phyloP scores from a whole-genome alignment of 140 eudicot genomes.

The Ambrosia hybrid region DNA sequence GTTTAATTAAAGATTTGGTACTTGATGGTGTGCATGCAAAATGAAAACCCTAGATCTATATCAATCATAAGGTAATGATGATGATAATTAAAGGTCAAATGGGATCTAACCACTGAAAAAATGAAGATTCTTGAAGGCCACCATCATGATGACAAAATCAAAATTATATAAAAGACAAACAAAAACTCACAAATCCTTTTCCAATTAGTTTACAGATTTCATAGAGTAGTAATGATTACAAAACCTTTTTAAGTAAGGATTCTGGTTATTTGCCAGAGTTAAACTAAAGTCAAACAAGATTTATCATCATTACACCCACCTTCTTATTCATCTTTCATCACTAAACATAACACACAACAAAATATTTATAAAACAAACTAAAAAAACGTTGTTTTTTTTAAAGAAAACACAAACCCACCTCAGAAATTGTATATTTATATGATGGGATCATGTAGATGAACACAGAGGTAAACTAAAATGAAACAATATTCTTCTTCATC shows the following conservation, averaged over 20 bases:
- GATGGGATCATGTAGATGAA: slow-evolving; percentile 8
- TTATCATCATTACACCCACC: slow-evolving; percentile 50
- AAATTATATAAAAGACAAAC: slow-evolving; percentile 8
- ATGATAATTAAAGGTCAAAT: slow-evolving; percentile 27
- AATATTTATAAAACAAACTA: neutral
- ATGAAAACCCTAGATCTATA: slow-evolving; percentile 37
- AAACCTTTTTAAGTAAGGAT: slow-evolving; percentile 39
- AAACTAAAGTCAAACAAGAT: slow-evolving; percentile 35
- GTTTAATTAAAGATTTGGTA: slow-evolving; percentile 10
- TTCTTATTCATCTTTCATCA: slow-evolving; percentile 33
- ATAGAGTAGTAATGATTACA: slow-evolving; percentile 38
- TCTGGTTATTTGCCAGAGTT: slow-evolving; percentile 36
- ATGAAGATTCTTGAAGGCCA: slow-evolving; percentile 28
- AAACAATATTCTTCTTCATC: slow-evolving; percentile 42
- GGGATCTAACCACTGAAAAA: too few relatives aligned
- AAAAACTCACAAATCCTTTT: slow-evolving; percentile 30
- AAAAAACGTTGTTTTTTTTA: neutral
- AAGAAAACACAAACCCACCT: slow-evolving; percentile 24
- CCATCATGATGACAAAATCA: slow-evolving; percentile 35
- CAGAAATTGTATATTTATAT: slow-evolving; percentile 11
- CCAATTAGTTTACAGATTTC: slow-evolving; percentile 37
- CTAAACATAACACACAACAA: slow-evolving; percentile 9
- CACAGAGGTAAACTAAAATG: slow-evolving; percentile 30
- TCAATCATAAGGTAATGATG: slow-evolving; percentile 44
- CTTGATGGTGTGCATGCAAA: slow-evolving; percentile 25